These are phyloP conservation scores for Keithomyces neogunnii DNA, from an alignment of 2,329 filamentous ascomycete genomes.

Conservation along the genomic window DNA sequence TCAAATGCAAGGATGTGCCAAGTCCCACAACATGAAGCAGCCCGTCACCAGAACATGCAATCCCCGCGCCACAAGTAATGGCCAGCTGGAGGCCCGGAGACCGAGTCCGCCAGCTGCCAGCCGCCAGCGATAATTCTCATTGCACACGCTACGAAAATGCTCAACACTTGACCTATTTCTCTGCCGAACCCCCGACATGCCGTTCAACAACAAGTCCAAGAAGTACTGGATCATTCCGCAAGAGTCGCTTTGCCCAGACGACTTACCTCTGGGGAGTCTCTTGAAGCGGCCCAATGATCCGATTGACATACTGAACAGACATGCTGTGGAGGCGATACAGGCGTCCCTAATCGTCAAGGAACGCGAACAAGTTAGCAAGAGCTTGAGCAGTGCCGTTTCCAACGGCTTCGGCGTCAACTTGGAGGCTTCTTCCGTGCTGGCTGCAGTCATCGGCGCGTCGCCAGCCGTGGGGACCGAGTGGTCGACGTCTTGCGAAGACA, in stretches of 20 bases:
- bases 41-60: too few relatives aligned
- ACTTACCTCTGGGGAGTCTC: slow-evolving; percentile 8
- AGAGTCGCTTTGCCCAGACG: slow-evolving; percentile 7
- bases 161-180: too few relatives aligned
- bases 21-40: too few relatives aligned
- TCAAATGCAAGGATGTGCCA: too few relatives aligned
- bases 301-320: slow-evolving; percentile 10
- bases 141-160: too few relatives aligned
- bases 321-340: slow-evolving; percentile 6
- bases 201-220: slow-evolving; percentile 8
- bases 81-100: too few relatives aligned
- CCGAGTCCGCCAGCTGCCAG: too few relatives aligned
- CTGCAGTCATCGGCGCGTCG: slow-evolving; percentile 8
- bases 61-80: too few relatives aligned
- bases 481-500: not conserved
- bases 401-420: slow-evolving; percentile 7
- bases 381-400: slow-evolving; percentile 7
- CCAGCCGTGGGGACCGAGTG: slow-evolving; percentile 8
- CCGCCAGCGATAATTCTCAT: too few relatives aligned
- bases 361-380: slow-evolving; percentile 11
- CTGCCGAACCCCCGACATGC: not conserved
- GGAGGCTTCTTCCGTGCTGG: slow-evolving; percentile 9
- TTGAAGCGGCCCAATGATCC: slow-evolving; percentile 10
- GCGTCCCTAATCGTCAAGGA: slow-evolving; percentile 4
- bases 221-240: slow-evolving; percentile 12